Percentiles rank a stretch among this genome's conserved stretches.
These are phyloP conservation scores for Cystobasidium ongulense DNA, from an alignment of 768 basidiomycete species.

Conservation along the genomic window DNA sequence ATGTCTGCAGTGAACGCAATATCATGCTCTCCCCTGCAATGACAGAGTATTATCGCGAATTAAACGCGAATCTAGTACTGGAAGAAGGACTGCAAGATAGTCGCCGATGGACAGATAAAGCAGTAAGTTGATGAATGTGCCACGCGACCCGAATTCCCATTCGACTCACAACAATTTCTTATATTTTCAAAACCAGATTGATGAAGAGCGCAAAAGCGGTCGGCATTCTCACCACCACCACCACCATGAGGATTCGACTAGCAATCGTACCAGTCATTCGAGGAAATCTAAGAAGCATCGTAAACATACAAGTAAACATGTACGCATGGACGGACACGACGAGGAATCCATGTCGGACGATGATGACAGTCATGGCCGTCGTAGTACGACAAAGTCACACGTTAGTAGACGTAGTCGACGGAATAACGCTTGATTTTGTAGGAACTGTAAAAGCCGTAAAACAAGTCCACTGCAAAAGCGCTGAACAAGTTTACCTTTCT, in stretches of 20 bases:
- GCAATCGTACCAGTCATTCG: not conserved
- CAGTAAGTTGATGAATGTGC: not conserved
- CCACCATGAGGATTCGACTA: not conserved
- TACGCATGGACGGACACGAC: not conserved
- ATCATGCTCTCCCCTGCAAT: constrained; percentile 9
- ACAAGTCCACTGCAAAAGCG: not conserved
- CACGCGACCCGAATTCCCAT: too few relatives aligned
- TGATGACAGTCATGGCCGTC: not conserved
- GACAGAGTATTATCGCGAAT: constrained; percentile 4
- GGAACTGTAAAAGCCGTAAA: not conserved
- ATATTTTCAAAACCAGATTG: not conserved
- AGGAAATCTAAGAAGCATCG: not conserved
- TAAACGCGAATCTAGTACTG: not conserved
- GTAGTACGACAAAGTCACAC: not conserved
- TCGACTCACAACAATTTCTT: too few relatives aligned
- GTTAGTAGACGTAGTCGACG: not conserved
- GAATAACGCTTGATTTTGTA: not conserved
- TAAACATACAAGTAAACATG: not conserved
- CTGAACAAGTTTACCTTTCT: not conserved
- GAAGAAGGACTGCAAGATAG: constrained; percentile 5
- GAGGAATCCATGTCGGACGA: not conserved
- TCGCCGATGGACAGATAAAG: not conserved
- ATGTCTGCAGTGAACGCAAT: constrained; percentile 1
- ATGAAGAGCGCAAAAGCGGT: not conserved
- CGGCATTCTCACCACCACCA: not conserved